Base-by-base conservation (phyloP, 208 protist species). In the Kentomonas sorsogonicus region DNA sequence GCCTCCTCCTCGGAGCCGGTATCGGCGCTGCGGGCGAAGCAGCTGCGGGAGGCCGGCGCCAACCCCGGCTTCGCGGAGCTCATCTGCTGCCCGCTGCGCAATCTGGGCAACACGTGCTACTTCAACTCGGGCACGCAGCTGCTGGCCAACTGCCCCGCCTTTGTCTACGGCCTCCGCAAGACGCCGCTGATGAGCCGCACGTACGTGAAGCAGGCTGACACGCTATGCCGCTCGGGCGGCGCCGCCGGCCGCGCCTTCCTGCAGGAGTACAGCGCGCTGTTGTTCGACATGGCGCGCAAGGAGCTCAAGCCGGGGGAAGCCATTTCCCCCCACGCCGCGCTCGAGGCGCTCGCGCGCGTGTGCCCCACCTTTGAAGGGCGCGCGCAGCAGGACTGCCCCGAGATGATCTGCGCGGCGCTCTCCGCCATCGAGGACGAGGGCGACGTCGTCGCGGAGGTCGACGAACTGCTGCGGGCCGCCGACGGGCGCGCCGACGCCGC, bases 101-200 rank as follows among this genome's bases (percentile, higher is more conserved):
- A 99, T 66, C 66, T 98, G 2, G 95, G 97, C 46, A 99, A 99
- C 69, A 99, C 97, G 10, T 99, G 97, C 69, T 99, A 98, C 81
- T 97, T 99, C 68, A 99, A 98, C 78, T 66, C 83, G 0, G 94
- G 88, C 11, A 63, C 98, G 40, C 97, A 99, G 78, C 83, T 97
- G 25, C 74, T 99, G 15, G 71, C 63, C 29, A 92, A 97, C 74
- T 96, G 93, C 43, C 62, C 72, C 2, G 59, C 67, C 0, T 83
- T 95, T 38, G 67, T 90, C 10, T 89, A 81, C 61, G 56, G 25
- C 18, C 3, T 40, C 22, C 26, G 38, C 26, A 7, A 36, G 53
- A 27, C 30, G 53, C 38, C 57, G 11, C 13, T 31, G 13, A 48
- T 27, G 18, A 31, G 11, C 13, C 13, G 3, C 54, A 41, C 18